These are phyloP conservation scores for Rhizoclosmatium sp. DNA, from an alignment of 192 early-diverging fungal species.

Conservation along the genomic window DNA sequence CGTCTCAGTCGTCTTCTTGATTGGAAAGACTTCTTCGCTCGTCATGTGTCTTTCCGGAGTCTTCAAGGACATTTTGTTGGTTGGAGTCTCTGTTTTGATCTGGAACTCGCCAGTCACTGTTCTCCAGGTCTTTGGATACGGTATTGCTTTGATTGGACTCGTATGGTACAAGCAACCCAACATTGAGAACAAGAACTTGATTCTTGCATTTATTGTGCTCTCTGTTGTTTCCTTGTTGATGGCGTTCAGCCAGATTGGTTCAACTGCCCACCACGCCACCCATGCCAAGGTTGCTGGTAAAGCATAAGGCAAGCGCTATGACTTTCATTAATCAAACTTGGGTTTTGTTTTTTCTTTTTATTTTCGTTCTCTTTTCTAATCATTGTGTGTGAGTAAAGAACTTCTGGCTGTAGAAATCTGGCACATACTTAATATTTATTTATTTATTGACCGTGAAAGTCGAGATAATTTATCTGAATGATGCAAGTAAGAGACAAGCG, in stretches of 20 bases:
- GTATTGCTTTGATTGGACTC: conserved; percentile 39
- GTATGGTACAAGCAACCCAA: conserved; percentile 41
- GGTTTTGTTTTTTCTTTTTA: neutral
- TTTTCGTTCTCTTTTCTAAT: neutral
- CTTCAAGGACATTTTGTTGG: conserved; percentile 49
- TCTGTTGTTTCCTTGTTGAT: conserved; percentile 13
- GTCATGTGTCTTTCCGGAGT: conserved; percentile 49
- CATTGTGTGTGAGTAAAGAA: neutral
- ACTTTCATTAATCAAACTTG: neutral
- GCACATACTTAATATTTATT: neutral
- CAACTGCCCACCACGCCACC: neutral
- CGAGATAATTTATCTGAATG: no score
- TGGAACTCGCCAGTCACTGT: conserved; percentile 33
- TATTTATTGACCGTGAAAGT: no score
- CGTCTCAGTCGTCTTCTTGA: conserved; percentile 47
- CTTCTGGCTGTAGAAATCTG: neutral
- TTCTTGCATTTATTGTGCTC: neutral
- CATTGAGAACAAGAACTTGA: neutral
- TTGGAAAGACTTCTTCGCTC: conserved; percentile 50
- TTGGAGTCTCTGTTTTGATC: conserved; percentile 40
- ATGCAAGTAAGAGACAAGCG: neutral
- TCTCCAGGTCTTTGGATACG: conserved; percentile 49
- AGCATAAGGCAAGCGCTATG: neutral
- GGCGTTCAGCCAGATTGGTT: neutral
- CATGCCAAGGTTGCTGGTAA: neutral